Base-by-base conservation (phyloP, 2,329 filamentous ascomycete species). In the Aspergillus alliaceus region DNA sequence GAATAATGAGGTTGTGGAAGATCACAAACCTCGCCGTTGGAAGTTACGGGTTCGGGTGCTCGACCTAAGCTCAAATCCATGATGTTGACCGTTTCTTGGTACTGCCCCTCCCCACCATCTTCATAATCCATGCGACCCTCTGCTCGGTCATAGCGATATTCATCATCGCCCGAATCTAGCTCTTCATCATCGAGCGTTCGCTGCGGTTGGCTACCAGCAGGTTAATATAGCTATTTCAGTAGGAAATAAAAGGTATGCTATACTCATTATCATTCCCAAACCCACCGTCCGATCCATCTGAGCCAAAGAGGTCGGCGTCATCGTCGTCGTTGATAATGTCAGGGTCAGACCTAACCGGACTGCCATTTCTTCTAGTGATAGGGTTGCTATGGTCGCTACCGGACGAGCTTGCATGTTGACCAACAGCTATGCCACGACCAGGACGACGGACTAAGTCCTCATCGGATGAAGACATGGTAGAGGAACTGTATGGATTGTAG, bases 91-190 rank as follows among this genome's bases (percentile, higher is more conserved):
- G 77, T 80, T 66, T 82, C 75, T 49, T 75, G 72, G 56, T 76
- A 75, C n/a, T 72, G 71, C 7, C 73, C 72, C 40, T 75, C 74
- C 24, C 72, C 73, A 5, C 69, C 72, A 47, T 74, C 72, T 49
- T 74, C 77, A 22, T 74, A 72, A 25, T 81, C 78, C 71, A 79
- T 78, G 12, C 69, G 75, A 12, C 79, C 76, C 6, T 66, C 77
- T 14, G 72, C 68, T 32, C 84, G 79, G 67, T 87, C 85, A 58
- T 75, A 73, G 44, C 84, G 79, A 42, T 76, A 82, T 60, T 83
- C 78, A 63, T 88, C 85, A 64, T 88, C 85, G 42, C 83, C 85
- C 11, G 85, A 87, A 66, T 87, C 85, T 37, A 88, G 79, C 53
- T 86, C 83, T 59, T 82, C 80, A 66, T 87, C 85, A 57, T 87